Base-by-base conservation (phyloP, 1,139 yeast genomes). In the Kodamaea arcana region DNA sequence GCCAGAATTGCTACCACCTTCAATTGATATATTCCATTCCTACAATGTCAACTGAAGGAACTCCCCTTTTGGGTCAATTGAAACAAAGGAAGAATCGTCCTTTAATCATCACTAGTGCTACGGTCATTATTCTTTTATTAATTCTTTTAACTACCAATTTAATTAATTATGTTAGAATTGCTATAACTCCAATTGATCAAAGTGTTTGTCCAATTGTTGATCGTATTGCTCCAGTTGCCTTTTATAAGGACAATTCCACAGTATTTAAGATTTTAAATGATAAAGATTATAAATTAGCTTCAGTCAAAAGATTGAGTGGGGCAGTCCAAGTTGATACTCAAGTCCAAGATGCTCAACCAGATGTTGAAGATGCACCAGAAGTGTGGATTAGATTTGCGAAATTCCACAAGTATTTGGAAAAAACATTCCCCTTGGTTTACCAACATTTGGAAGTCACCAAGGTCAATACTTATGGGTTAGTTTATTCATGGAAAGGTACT, bases 401-500 rank as follows among this genome's bases (percentile, higher is more conserved):
- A n/a, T 74, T 84, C 45, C 50, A 46, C 26, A 17, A 4, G 5
- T 82, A 72, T 50, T 63, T 85, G 43, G 62, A 66, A 35, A 41
- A 58, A 17, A 65, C 82, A 0, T 85, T 80, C 61, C 92, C 94
- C 1, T 44, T 62, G 30, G 73, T 83, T 12, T 74, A 76, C 49
- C 44, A 61, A 27, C 50, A 66, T 15, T 56, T 80, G 37, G 62
- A 65, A 34, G 62, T 79, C 22, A 79, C 78, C 32, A 67, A 62
- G 24, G 78, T 84, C 34, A 84, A 85, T 50, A 70, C 76, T 24
- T 73, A 78, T 43, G 92, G 88, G 1, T 61, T 85, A 39, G 70
- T 85, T 13, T 78, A 69, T 51, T 72, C 80, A 18, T 81, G 86
- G 82, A 60, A 75, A 44, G 94, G 94, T 15, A 51, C 73, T 0